Base-by-base conservation (phyloP, 352 stramenopile genomes). In the Pythium periplocum region DNA sequence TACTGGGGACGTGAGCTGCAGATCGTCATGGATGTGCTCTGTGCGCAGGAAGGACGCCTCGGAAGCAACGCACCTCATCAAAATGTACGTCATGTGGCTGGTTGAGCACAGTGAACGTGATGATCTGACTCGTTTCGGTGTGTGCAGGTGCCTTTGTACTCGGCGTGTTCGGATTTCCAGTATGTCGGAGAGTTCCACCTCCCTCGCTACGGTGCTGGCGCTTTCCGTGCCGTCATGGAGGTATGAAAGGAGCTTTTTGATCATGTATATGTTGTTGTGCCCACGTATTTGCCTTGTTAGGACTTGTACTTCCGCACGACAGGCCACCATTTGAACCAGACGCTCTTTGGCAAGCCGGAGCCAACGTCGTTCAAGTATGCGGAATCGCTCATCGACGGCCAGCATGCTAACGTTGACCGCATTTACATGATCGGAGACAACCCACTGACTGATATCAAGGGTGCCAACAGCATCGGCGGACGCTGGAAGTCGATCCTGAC, bases 351-450 rank as follows among this genome's bases (percentile, higher is more conserved):
- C 51, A 94, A 94, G 55, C 82, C 84, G 3, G 82, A 94, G 51
- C 57, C 57, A 12, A 83, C 80, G 43, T 93, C 82, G 33, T 94
- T 88, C 50, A 36, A 57, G 35, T 94, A 87, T 63, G 80, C 78
- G 1, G 84, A 92, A 74, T 74, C 68, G 42, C 68, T 93, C 32
- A 83, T 94, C 40, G 79, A 90, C 51, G 61, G 61, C 32, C 84
- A 94, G 52, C 74, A 83, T 66, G 59, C 57, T 30, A 54, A 82
- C 39, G 75, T 93, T 4, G 63, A 87, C 46, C 66, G 72, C 39
- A 83, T 94, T 54, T 94, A 94, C 69, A 94, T 94, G 84, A 71
- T 94, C 31, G 84, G 84, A 45, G 84, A 94, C 65, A 94, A 94
- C 62, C 82, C 84, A 1, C 67, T 64, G 56, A 93, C 84, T 10